These are phyloP conservation scores for Circinella umbellata DNA, from an alignment of 371 early-diverging fungal species.

Conservation along the genomic window DNA sequence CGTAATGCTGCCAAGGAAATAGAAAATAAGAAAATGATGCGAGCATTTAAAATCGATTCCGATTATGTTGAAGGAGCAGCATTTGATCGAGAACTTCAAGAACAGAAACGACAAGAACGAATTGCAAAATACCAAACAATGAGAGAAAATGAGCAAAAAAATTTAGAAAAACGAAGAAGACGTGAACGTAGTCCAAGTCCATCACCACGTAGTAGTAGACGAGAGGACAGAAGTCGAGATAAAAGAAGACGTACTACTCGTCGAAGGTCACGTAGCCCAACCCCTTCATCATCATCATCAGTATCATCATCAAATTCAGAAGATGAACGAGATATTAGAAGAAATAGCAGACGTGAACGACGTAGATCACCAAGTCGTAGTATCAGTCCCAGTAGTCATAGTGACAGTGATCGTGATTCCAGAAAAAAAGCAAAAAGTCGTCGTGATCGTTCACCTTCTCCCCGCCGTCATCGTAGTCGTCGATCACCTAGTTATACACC, in stretches of 20 bases:
- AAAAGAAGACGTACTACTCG: slow-evolving; percentile 8
- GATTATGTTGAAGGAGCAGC: slow-evolving; percentile 80
- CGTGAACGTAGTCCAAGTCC: slow-evolving; percentile 21
- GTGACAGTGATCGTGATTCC: slow-evolving; percentile 20
- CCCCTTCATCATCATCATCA: neutral
- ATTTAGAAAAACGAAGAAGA: slow-evolving; percentile 32
- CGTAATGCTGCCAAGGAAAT: slow-evolving; percentile 72
- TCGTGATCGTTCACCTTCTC: slow-evolving; percentile 10
- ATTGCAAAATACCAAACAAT: slow-evolving; percentile 44
- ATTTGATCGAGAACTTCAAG: slow-evolving; percentile 81
- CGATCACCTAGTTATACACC: neutral
- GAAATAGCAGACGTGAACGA: slow-evolving; percentile 20
- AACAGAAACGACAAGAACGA: slow-evolving; percentile 57
- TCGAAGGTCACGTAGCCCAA: slow-evolving; percentile 4
- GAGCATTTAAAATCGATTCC: slow-evolving; percentile 72
- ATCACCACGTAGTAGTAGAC: slow-evolving; percentile 16
- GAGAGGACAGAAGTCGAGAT: slow-evolving; percentile 7
- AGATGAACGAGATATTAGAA: neutral
- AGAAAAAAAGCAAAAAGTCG: slow-evolving; percentile 10
- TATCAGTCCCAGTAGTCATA: slow-evolving; percentile 15
- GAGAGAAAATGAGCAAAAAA: slow-evolving; percentile 24
- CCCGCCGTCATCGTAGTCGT: slow-evolving; percentile 13
- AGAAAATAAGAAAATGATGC: slow-evolving; percentile 68
- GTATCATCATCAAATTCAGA: neutral
- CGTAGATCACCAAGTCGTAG: slow-evolving; percentile 24